These are phyloP conservation scores for Neocallimastix lanati DNA, from an alignment of 192 early-diverging fungal genomes.

Conservation along the genomic window DNA sequence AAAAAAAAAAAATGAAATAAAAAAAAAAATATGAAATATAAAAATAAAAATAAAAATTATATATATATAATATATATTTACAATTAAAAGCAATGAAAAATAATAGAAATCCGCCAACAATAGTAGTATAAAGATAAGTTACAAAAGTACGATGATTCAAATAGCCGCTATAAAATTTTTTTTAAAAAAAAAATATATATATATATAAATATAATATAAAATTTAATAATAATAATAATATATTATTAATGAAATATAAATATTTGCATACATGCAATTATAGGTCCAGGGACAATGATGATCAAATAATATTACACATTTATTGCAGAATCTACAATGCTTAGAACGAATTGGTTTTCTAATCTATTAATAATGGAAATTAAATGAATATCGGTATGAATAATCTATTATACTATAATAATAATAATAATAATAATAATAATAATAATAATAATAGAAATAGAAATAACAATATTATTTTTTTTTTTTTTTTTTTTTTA, in stretches of 20 bases:
- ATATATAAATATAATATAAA: too few species aligned
- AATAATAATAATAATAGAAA: too few species aligned
- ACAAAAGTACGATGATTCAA: neutral
- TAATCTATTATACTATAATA: too few species aligned
- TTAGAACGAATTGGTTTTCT: conserved; percentile 75
- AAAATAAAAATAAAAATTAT: too few species aligned
- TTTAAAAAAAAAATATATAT: too few species aligned
- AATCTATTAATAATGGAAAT: conserved; percentile 29
- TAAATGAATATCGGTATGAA: too few species aligned
- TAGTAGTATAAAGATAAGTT: neutral
- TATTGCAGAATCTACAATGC: conserved; percentile 82
- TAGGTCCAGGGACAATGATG: conserved; percentile 88
- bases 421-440: too few species aligned
- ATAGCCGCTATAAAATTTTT: neutral
- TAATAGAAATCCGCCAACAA: neutral
- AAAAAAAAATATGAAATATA: too few species aligned
- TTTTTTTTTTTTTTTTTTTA: neutral
- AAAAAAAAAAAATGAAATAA: too few species aligned
- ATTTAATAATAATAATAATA: too few species aligned
- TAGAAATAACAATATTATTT: too few species aligned
- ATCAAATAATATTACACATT: conserved; percentile 86
- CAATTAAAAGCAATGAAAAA: neutral
- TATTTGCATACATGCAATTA: neutral
- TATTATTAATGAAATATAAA: neutral
- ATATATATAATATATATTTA: neutral